Evolutionary conservation across 1,284 basidiomycete species (phyloP), one percentile per base, ranked within the genome.

Genomic region (Microbotryum lychnidis-dioicae): DNA sequence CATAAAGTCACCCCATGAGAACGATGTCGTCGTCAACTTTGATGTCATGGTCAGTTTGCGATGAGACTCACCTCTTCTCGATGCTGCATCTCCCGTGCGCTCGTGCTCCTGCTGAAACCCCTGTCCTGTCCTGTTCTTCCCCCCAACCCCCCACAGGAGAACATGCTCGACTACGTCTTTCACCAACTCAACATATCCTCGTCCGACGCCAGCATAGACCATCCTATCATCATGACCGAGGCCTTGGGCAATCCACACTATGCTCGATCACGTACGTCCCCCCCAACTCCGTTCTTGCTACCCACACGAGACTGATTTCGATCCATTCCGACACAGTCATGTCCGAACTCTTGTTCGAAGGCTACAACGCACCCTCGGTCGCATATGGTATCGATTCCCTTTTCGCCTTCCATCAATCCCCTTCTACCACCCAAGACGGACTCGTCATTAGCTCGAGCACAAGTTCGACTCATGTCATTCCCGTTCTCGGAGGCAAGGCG

Each of bases 341-440:
- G 29, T 93, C 92, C 1, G 96, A 99, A 74, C 83, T 99, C 27
- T 83, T 98, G 75, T 99, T 99, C 73, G 96, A 99, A 77, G 83
- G 86, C 53, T 99, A 98, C 74, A 82, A 82, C 20, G 90, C 87
- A 1, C 93, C 93, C 0, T 85, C 86, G 3, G 80, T 97, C 51
- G 81, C 87, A 18, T 98, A 90, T 75, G 91, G 90, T 61, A 79
- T 97, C 66, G 96, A 99, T 73, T 87, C 88, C 8, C 79, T 94
- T 61, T 94, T 97, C 82, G 91, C 93, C 1, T 93, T 96, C 71
- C 91, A 80, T 54, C 80, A 86, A 70, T 81, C 84, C 65, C 77
- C 77, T 3, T 77, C 79, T 7, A 76, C 77, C 3, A 78, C 79
- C 4, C 74, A 80, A 0, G 88, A 92, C 66, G 91, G 90, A 1